Conservation (phyloP, 208 protist species). For the Crithidia brevicula region DNA sequence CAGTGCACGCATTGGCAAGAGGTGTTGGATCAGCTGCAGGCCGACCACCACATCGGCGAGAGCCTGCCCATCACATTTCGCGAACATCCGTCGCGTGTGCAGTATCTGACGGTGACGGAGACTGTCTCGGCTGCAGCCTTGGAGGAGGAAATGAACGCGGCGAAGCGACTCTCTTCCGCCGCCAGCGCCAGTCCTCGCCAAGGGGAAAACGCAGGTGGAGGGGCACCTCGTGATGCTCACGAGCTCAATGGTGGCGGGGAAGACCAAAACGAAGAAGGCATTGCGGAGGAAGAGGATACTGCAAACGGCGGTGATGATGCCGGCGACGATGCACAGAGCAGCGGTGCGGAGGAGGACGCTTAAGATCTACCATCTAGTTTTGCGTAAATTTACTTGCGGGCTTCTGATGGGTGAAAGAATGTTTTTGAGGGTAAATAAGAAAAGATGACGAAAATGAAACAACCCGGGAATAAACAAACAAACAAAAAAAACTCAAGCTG, state of each 20-base stretch:
- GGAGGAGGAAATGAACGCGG: slow-evolving; percentile 33
- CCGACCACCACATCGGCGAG: slow-evolving; percentile 62
- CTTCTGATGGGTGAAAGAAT: background rate
- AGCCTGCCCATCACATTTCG: slow-evolving; percentile 70
- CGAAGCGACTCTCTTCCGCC: slow-evolving; percentile 1
- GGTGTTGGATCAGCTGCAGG: slow-evolving; percentile 67
- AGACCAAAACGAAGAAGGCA: too few species aligned
- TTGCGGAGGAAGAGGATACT: background rate
- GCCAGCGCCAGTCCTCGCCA: too few species aligned
- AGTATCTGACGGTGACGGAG: slow-evolving; percentile 34
- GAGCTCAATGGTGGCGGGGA: too few species aligned
- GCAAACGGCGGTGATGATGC: background rate
- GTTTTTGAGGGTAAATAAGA: too few species aligned
- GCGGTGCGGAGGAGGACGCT: slow-evolving; percentile 21
- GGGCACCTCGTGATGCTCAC: too few species aligned
- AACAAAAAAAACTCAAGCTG: too few species aligned
- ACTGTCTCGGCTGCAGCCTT: slow-evolving; percentile 37
- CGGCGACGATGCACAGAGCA: background rate
- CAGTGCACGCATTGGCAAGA: slow-evolving; percentile 79
- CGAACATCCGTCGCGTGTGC: slow-evolving; percentile 31
- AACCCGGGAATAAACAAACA: too few species aligned
- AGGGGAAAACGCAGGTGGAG: too few species aligned
- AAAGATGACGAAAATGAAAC: too few species aligned
- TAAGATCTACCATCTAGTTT: slow-evolving; percentile 18
- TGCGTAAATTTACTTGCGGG: background rate